phyloP scores from a whole-genome alignment of 202 grass and related monocot genomes.

The Elaeis oleifera region DNA sequence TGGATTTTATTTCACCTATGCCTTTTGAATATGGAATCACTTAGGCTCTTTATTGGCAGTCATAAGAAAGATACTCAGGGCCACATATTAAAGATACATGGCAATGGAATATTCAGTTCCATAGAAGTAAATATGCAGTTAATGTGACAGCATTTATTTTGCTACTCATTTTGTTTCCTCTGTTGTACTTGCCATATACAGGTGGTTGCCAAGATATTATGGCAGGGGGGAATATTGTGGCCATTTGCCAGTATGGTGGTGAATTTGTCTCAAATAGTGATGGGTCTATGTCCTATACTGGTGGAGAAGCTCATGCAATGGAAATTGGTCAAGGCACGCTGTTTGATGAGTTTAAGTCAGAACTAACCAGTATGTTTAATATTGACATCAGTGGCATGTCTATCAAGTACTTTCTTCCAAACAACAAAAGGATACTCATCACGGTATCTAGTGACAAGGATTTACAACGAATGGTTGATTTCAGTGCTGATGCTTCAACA shows the following conservation, averaged over 20 bases:
- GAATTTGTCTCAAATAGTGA: slow-evolving; percentile 67
- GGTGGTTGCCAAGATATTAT: slow-evolving; percentile 9
- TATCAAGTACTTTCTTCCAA: slow-evolving; percentile 89
- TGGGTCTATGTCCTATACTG: slow-evolving; percentile 72
- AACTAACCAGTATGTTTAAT: slow-evolving; percentile 77
- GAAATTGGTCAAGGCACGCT: slow-evolving; percentile 57
- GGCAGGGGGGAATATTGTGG: slow-evolving; percentile 35
- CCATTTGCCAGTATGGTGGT: slow-evolving; percentile 89
- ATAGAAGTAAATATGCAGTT: no score
- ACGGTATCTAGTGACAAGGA: slow-evolving; percentile 83
- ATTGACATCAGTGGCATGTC: slow-evolving; percentile 63
- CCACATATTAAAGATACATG: no score
- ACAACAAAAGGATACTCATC: slow-evolving; percentile 77
- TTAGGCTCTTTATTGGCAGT: no score
- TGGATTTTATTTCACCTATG: no score
- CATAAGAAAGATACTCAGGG: no score
- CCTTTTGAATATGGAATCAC: no score
- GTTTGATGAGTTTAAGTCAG: slow-evolving; percentile 67
- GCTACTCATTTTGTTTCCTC: no score
- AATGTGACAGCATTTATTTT: no score
- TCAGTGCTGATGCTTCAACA: slow-evolving; percentile 61
- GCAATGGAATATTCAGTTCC: no score
- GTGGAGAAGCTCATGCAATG: slow-evolving; percentile 84
- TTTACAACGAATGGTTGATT: slow-evolving; percentile 97
- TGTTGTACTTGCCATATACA: no score